Base-by-base conservation (phyloP, 108 stramenopile genomes). In the Schizochytrium sp. region DNA sequence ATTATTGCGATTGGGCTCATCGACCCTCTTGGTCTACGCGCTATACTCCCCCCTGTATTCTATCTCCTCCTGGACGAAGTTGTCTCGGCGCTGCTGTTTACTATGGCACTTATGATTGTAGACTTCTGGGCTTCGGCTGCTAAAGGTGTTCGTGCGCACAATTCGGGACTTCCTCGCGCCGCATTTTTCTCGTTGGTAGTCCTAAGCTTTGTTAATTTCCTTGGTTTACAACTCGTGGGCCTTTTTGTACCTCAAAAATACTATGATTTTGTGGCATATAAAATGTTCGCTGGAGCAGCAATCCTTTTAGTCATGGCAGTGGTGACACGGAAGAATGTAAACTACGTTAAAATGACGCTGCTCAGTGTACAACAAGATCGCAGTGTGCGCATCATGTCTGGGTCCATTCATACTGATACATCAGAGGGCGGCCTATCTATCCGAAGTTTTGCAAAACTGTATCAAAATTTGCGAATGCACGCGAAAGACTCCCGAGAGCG, bases 191-290 rank as follows among this genome's bases (percentile, higher is more conserved):
- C 5, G 3, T 7, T 69, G 42, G 44, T 69, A 12, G 10, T 69
- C 12, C 12, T 69, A 8, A 69, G 19, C 15, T 69, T 69, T 15
- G 12, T 44, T 0, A 69, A 69, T 44, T 69, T 69, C 44, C 0
- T 69, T 44, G 64, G 64, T 3, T 15, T 69, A 1, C 19, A 69
- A 3, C 40, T 3, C 8, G 12, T 38, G 42, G 64, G 64, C 10
- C 40, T 69, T 7, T 7, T 69, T 0, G 42, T 69, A 7, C 64
- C 12, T 7, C 12, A 69, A 38, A 12, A 1, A 3, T 69, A 69
- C 64, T 69, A 44, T 69, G 64, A 69, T 44, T 69, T 69, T 15
- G 64, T 44, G 64, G 64, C 64, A 0, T 69, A 69, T 44, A 69
- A 69, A 44, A 69, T 69, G 64, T 69, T 69, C 28, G 64, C 42